These are phyloP conservation scores for Cercospora beticola DNA, from an alignment of 2,329 filamentous ascomycete genomes.

Conservation along the genomic window DNA sequence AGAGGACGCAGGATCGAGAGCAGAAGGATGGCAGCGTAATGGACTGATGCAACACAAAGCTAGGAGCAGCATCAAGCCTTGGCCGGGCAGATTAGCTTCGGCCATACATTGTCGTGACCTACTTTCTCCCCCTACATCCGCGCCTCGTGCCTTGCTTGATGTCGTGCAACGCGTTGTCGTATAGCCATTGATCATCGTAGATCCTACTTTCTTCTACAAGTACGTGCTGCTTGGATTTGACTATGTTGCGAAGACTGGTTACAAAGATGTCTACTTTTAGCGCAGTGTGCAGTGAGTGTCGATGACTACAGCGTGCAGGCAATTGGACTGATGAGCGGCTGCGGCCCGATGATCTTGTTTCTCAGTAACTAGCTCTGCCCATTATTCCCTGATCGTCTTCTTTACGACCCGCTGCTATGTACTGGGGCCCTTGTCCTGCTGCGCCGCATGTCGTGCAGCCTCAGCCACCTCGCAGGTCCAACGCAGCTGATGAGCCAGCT, in stretches of 20 bases:
- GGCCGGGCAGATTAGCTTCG: neutral
- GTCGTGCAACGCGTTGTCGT: neutral
- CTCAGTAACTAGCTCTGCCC: neutral
- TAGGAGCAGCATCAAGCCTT: neutral
- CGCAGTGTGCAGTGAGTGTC: neutral
- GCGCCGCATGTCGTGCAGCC: slow-evolving; percentile 4
- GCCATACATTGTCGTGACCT: neutral
- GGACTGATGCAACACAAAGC: neutral
- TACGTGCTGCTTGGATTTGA: neutral
- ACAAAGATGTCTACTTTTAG: neutral
- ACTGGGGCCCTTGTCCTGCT: neutral
- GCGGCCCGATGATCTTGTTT: neutral
- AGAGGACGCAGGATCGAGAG: neutral
- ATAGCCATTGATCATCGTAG: neutral
- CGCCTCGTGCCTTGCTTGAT: neutral
- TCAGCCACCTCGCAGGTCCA: slow-evolving; percentile 11
- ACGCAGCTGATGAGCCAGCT: neutral
- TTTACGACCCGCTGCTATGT: neutral
- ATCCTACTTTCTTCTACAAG: neutral
- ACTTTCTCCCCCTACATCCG: neutral
- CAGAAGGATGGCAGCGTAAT: neutral
- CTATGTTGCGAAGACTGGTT: neutral
- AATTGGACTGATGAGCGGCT: neutral
- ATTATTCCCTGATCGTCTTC: neutral
- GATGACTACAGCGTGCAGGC: neutral